Base-by-base conservation (phyloP, 495 filamentous ascomycete genomes). In the Neurospora cerealis region DNA sequence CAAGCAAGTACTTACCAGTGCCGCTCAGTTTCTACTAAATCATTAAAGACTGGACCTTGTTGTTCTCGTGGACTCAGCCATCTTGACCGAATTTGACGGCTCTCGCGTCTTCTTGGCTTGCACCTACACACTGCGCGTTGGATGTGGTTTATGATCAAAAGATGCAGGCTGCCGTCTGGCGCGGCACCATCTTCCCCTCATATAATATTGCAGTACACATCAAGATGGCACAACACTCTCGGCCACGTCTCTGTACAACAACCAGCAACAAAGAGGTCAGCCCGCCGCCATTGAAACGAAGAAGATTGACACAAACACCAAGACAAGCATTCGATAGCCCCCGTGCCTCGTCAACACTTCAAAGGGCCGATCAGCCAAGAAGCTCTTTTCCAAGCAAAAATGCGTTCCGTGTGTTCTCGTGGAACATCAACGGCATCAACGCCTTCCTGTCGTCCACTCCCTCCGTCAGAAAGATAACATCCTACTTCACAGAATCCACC, bases 361-460 rank as follows among this genome's bases (percentile, higher is more conserved):
- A 24, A 34, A n/a, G 40, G 13, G 36, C 15, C 13, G 4, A 13
- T 19, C 54, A 19, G 0, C 11, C 46, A 24, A 54, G 9, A 24
- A 54, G 46, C 10, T 24, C 46, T 54, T 24, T 21, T 54, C 46
- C 48, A 24, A 37, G 32, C 46, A 21, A 19, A 10, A 44, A 60
- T 13, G 24, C 73, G 7, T 70, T 84, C 0, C 78, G 78, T 34
- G 73, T 88, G 19, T 85, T 83, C 72, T 83, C 84, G 0, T 87
- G 86, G 85, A 88, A 88, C 72, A 80, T 88, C 73, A 88, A 88
- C 77, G 85, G 87, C 71, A 83, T 88, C 13, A 62, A 69, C 3
- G 79, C 85, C 0, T 86, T 85, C 42, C 77, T 87, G 2, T 77
- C 76, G 0, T 32, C 36, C 71, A 17, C 54, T 8, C 81, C 74